phyloP scores from a whole-genome alignment of 148 eudicot genomes.

The Polygonum aviculare region DNA sequence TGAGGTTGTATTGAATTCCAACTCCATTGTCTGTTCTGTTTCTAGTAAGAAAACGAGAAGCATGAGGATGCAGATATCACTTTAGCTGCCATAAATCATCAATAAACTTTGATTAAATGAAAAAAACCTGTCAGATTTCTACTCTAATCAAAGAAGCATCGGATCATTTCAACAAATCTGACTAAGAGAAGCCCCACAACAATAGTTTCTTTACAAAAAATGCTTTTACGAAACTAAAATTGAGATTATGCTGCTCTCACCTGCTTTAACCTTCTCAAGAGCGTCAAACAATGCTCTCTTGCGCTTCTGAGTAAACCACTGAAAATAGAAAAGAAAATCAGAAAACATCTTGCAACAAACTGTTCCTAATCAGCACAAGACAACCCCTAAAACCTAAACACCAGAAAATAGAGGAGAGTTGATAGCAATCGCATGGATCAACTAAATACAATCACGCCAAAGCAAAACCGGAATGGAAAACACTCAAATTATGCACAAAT shows the following conservation, averaged over 20 bases:
- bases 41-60: no score
- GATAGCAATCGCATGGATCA: not conserved
- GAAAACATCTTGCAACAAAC: not conserved
- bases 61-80: no score
- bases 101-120: not conserved
- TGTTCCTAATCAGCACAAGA: not conserved
- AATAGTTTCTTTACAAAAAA: not conserved
- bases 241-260: constrained; percentile 19
- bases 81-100: not conserved
- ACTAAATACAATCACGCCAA: not conserved
- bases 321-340: constrained; percentile 2
- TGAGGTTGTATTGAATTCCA: no score
- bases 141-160: not conserved
- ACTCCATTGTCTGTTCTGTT: no score
- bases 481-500: not conserved
- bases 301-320: constrained; percentile 41
- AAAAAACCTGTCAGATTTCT: not conserved
- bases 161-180: not conserved
- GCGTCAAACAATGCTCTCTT: constrained; percentile 63
- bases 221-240: not conserved
- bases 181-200: not conserved
- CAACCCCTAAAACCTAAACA: not conserved
- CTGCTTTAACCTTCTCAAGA: constrained; percentile 74
- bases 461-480: not conserved
- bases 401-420: not conserved